Percentiles rank a stretch among this genome's conserved stretches.
phyloP scores from a whole-genome alignment of 2,329 filamentous ascomycete genomes.

The Salinomyces thailandicus region DNA sequence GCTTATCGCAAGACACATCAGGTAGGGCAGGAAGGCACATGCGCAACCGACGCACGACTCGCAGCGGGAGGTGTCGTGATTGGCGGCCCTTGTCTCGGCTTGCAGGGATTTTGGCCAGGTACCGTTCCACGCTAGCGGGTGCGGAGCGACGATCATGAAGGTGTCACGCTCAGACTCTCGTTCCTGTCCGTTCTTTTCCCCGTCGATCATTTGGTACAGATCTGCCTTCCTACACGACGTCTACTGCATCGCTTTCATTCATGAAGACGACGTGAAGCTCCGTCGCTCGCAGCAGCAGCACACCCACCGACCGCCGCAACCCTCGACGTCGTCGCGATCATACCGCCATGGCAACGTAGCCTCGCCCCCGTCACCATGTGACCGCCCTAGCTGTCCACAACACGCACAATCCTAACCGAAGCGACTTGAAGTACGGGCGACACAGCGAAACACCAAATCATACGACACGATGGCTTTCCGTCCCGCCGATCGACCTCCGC shows the following conservation, averaged over 20 bases:
- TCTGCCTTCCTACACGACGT: too few species aligned
- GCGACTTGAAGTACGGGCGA: not conserved
- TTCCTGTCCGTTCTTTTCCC: not conserved
- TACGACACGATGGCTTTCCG: conserved; percentile 20
- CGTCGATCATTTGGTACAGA: too few species aligned
- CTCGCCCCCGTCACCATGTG: conserved; percentile 1
- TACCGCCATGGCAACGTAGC: conserved; percentile 1
- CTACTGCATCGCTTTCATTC: too few species aligned
- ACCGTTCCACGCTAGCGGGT: not conserved
- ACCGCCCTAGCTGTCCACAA: conserved; percentile 2
- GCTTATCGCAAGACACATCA: too few species aligned
- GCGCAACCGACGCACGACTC: not conserved
- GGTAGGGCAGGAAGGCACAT: too few species aligned
- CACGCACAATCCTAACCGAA: not conserved
- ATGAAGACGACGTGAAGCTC: not conserved
- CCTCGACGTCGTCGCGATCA: not conserved
- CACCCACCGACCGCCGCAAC: not conserved
- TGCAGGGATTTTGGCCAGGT: not conserved
- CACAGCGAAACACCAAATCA: not conserved
- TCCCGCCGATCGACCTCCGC: conserved; percentile 25
- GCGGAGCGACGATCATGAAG: not conserved
- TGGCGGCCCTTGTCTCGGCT: not conserved
- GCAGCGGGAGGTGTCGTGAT: not conserved
- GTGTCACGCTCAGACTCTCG: not conserved
- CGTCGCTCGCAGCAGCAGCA: too few species aligned